phyloP scores from a whole-genome alignment of 129 eudicot species.

The Erigeron canadensis region DNA sequence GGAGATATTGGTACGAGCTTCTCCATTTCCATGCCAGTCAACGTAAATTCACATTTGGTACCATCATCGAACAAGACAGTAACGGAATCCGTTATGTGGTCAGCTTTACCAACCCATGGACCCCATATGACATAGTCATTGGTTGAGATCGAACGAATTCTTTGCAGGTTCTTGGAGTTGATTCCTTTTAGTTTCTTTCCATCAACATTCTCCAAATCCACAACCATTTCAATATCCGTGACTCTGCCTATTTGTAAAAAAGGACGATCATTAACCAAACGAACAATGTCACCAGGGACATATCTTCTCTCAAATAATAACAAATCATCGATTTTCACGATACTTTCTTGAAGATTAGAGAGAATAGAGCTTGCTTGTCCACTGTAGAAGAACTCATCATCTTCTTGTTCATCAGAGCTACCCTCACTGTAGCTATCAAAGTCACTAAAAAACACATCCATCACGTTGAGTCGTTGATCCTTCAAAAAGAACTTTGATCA shows the following conservation, averaged over 20 bases:
- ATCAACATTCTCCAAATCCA: constrained; percentile 66
- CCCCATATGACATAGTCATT: constrained; percentile 70
- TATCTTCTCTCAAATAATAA: constrained; percentile 77
- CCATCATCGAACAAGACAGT: constrained; percentile 80
- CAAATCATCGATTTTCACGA: constrained; percentile 81
- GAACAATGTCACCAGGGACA: constrained; percentile 66
- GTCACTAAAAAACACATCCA: constrained; percentile 71
- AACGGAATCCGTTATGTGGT: constrained; percentile 53
- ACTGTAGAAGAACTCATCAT: constrained; percentile 58
- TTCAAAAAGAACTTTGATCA: neutral
- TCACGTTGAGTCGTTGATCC: constrained; percentile 33
- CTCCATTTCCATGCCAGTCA: constrained; percentile 47
- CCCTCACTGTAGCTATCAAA: constrained; percentile 85
- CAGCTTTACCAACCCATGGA: constrained; percentile 85
- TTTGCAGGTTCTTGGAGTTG: constrained; percentile 46
- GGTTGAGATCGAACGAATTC: constrained; percentile 55
- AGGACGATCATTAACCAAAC: constrained; percentile 45
- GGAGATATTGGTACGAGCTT: constrained; percentile 56
- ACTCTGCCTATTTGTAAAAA: constrained; percentile 70
- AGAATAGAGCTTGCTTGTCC: constrained; percentile 77
- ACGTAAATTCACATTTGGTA: constrained; percentile 47
- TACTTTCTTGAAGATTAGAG: constrained; percentile 77
- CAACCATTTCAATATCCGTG: constrained; percentile 46
- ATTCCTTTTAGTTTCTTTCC: constrained; percentile 52
- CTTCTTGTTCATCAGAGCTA: constrained; percentile 73